Evolutionary conservation across 257 asterid genomes (phyloP).

Genomic region (Rubia yunnanensis): DNA sequence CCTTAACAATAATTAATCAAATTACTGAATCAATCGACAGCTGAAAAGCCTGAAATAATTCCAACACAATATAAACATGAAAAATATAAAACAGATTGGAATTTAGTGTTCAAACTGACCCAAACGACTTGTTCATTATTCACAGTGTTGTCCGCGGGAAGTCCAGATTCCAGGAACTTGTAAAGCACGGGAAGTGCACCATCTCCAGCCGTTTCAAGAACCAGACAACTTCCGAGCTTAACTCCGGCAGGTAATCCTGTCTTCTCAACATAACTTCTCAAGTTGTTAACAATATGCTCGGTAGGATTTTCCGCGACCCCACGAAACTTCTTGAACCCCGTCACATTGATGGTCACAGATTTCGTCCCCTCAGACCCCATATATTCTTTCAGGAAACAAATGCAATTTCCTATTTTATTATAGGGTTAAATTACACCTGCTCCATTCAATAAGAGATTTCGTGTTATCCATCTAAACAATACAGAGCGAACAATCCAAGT

Average conservation of each 20-base stretch:
- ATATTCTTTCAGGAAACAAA: slow-evolving; percentile 12
- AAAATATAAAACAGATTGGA: background rate
- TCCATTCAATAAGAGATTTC: background rate
- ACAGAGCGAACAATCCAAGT: background rate
- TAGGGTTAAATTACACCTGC: slow-evolving; percentile 7
- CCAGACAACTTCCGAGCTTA: slow-evolving; percentile 34
- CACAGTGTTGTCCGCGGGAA: slow-evolving; percentile 13
- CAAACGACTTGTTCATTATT: slow-evolving; percentile 36
- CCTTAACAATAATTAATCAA: background rate
- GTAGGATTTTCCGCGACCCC: slow-evolving; percentile 52
- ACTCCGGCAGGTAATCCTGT: slow-evolving; percentile 35
- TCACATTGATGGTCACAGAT: slow-evolving; percentile 39
- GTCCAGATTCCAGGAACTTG: slow-evolving; percentile 40
- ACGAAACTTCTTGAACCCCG: slow-evolving; percentile 56
- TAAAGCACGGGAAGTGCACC: slow-evolving; percentile 40
- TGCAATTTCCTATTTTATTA: slow-evolving; percentile 15
- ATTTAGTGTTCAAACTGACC: slow-evolving; percentile 28
- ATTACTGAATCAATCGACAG: no score
- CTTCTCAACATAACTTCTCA: slow-evolving; percentile 34
- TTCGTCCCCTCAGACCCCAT: slow-evolving; percentile 57
- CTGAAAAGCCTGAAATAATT: background rate
- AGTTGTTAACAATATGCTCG: slow-evolving; percentile 31
- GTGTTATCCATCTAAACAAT: background rate
- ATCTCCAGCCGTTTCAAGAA: slow-evolving; percentile 56
- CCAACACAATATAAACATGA: background rate